Evolutionary conservation across 805 yeast genomes (phyloP).

Genomic region (Spathaspora girioi): DNA sequence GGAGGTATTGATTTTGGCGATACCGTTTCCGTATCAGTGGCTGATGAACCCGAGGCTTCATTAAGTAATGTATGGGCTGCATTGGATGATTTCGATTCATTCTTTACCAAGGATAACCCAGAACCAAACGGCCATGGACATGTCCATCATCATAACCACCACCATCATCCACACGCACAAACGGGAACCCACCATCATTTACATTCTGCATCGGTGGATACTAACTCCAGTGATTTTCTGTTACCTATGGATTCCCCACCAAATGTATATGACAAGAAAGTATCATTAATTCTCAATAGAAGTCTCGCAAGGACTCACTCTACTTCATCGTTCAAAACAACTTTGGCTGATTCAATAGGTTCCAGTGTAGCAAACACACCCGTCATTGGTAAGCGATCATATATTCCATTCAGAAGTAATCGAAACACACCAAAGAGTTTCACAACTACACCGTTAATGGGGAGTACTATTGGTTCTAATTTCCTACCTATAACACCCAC

Average conservation of each 20-base stretch:
- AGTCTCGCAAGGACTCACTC: constrained; percentile 74
- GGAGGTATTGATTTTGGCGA: constrained; percentile 35
- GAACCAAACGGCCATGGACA: constrained; percentile 10
- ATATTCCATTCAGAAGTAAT: constrained; percentile 35
- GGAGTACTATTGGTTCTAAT: constrained; percentile 12
- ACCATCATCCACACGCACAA: not conserved
- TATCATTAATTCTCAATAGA: constrained; percentile 66
- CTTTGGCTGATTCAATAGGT: constrained; percentile 61
- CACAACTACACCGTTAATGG: constrained; percentile 20
- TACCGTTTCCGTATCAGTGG: constrained; percentile 46
- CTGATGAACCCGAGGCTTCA: constrained; percentile 66
- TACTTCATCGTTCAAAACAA: constrained; percentile 71
- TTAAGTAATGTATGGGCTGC: constrained; percentile 92
- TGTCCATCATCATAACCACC: not conserved
- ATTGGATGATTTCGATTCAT: constrained; percentile 81
- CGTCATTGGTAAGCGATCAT: constrained; percentile 25
- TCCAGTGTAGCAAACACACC: constrained; percentile 5
- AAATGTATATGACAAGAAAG: constrained; percentile 75
- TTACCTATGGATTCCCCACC: constrained; percentile 70
- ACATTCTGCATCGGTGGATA: constrained; percentile 58
- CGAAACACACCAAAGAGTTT: constrained; percentile 14
- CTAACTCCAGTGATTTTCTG: constrained; percentile 41
- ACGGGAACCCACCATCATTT: constrained; percentile 24
- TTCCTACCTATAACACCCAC: constrained; percentile 13
- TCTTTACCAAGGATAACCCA: constrained; percentile 57